Percentiles rank a stretch among this genome's conserved stretches.
Evolutionary conservation across 2,329 filamentous ascomycete genomes (phyloP).

Genomic region (Fusarium phyllophilum): DNA sequence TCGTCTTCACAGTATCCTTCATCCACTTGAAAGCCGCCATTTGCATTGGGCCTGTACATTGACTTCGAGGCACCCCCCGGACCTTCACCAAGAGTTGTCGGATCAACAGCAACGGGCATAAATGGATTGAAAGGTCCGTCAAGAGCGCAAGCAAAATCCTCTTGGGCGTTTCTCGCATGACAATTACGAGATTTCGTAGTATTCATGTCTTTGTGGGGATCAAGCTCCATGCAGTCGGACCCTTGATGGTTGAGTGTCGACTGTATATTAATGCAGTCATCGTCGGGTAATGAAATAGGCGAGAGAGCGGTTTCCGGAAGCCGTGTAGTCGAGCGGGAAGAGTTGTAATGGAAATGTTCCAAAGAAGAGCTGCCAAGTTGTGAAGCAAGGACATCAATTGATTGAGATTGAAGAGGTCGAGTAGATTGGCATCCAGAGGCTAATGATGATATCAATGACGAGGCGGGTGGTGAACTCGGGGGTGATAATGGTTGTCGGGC

Average conservation of each 20-base stretch:
- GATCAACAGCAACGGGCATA: constrained; percentile 10
- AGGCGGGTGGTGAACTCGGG: constrained; percentile 27
- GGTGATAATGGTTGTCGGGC: constrained; percentile 31
- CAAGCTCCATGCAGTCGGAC: constrained; percentile 31
- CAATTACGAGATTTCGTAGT: background rate
- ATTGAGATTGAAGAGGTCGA: constrained; percentile 4
- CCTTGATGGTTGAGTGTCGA: constrained; percentile 1
- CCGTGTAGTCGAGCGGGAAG: background rate
- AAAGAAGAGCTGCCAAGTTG: constrained; percentile 39
- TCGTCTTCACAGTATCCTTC: constrained; percentile 44
- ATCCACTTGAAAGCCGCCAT: constrained; percentile 40
- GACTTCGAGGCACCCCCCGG: background rate
- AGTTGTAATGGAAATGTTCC: constrained; percentile 9
- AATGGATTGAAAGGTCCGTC: background rate
- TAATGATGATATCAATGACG: constrained; percentile 8
- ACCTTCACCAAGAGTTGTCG: background rate
- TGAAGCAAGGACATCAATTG: constrained; percentile 37
- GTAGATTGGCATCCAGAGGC: background rate
- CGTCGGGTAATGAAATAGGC: constrained; percentile 29
- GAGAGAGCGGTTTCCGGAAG: constrained; percentile 20
- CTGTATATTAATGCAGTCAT: constrained; percentile 13
- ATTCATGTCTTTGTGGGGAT: background rate
- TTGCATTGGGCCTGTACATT: constrained; percentile 1
- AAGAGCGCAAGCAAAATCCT: background rate
- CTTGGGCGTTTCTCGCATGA: background rate